Conservation (phyloP, 805 yeast species). For the Yamadazyma kitorensis region DNA sequence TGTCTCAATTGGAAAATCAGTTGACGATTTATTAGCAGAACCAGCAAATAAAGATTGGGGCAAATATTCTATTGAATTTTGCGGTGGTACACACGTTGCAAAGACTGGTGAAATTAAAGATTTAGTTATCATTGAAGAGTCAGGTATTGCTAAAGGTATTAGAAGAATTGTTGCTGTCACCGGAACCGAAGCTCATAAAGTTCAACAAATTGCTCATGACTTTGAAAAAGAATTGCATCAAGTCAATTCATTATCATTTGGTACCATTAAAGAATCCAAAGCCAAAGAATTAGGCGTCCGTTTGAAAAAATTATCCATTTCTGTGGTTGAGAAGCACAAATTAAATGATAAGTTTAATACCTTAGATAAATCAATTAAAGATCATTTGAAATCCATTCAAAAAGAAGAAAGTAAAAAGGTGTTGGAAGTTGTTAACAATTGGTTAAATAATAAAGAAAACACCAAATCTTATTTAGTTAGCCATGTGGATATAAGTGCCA, state of each 20-base stretch:
- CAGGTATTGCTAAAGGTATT: constrained; percentile 98
- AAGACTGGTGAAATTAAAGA: constrained; percentile 93
- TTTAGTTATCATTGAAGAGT: constrained; percentile 85
- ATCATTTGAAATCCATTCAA: constrained; percentile 81
- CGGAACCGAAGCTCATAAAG: constrained; percentile 86
- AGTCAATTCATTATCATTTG: constrained; percentile 63
- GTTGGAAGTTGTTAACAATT: constrained; percentile 68
- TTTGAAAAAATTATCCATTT: constrained; percentile 77
- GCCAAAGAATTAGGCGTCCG: constrained; percentile 82
- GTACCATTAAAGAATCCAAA: constrained; percentile 74
- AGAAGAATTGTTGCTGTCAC: constrained; percentile 98
- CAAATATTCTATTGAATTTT: constrained; percentile 83
- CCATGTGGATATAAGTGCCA: constrained; percentile 67
- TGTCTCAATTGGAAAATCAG: constrained; percentile 90
- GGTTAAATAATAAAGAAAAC: constrained; percentile 53
- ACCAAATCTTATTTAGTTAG: constrained; percentile 60
- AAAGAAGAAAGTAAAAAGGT: constrained; percentile 85
- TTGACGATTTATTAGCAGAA: constrained; percentile 70
- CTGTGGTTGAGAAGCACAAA: constrained; percentile 75
- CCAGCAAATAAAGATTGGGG: constrained; percentile 78
- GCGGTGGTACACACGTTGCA: constrained; percentile 98
- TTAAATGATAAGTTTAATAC: constrained; percentile 71
- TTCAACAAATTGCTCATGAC: constrained; percentile 78
- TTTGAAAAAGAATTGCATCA: constrained; percentile 60
- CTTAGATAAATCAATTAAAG: constrained; percentile 84